These are phyloP conservation scores for Podila minutissima DNA, from an alignment of 192 early-diverging fungal species.

Conservation along the genomic window DNA sequence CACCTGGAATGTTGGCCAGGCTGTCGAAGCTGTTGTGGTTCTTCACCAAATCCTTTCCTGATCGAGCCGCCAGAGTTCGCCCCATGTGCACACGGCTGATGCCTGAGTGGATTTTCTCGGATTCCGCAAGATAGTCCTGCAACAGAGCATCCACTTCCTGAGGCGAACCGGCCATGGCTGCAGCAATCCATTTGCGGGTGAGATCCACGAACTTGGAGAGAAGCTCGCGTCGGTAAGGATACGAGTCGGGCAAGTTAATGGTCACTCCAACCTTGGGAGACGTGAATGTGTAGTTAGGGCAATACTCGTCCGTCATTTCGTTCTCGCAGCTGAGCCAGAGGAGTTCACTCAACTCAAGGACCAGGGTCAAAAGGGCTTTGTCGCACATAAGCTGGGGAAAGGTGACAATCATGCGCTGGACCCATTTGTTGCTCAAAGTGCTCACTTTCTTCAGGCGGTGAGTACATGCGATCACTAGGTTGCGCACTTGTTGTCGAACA, in stretches of 20 bases:
- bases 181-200: conserved; percentile 73
- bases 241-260: conserved; percentile 77
- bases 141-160: conserved; percentile 75
- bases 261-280: conserved; percentile 69
- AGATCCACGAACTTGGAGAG: conserved; percentile 65
- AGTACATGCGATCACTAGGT: conserved; percentile 70
- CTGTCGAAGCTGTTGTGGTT: conserved; percentile 32
- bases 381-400: conserved; percentile 87
- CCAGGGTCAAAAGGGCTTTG: conserved; percentile 65
- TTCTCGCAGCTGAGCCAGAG: conserved; percentile 82
- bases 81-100: conserved; percentile 73
- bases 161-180: conserved; percentile 68
- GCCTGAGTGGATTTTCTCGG: conserved; percentile 62
- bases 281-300: conserved; percentile 73
- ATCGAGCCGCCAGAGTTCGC: conserved; percentile 65
- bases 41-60: conserved; percentile 35
- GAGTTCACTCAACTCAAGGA: conserved; percentile 88
- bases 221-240: conserved; percentile 74
- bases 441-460: conserved; percentile 77
- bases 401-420: conserved; percentile 63
- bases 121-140: conserved; percentile 74
- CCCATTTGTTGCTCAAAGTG: conserved; percentile 68
- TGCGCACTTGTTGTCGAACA: conserved; percentile 62
- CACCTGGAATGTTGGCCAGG: conserved; percentile 23
- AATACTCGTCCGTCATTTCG: conserved; percentile 80